Evolutionary conservation across 768 basidiomycete genomes (phyloP), one percentile per base, ranked within the genome.

Genomic region (Xerocomellus chrysenteron): DNA sequence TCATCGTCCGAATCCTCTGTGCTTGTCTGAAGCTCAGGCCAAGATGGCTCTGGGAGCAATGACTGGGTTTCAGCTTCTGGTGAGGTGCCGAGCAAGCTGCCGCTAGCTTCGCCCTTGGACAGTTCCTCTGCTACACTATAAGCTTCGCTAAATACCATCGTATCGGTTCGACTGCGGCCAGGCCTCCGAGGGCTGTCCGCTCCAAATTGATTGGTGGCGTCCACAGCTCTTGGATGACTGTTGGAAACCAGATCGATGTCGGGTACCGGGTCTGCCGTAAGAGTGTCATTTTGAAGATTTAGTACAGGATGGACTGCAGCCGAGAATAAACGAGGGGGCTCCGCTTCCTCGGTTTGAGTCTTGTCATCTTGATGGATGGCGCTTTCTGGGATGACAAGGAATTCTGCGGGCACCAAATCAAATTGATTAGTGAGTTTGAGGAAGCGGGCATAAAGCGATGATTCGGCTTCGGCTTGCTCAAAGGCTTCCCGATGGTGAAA

Each of bases 401-500:
- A 92, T 54, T 92, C 91, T 24, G 80, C 65, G 0, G 90, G 89
- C 0, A 96, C 92, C 44, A 97, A 78, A 57, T 88, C 85, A 74
- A 89, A 95, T 67, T 84, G 84, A 57, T 81, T 78, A 9, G 89
- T 88, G 55, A 96, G 82, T 12, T 87, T 87, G 54, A 94, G 81
- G 77, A 96, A 96, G 64, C 94, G 88, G 36, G 88, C 87, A 67
- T 96, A 95, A 3, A 97, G 78, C 0, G 90, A 90, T 8, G 89
- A 92, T 73, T 97, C 94, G 7, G 86, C 91, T 74, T 95, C 93
- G 32, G 88, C 88, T 68, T 92, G 89, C 62, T 92, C 88, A 69
- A 96, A 96, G 1, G 85, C 84, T 68, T 94, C 94, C 60, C 92
- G 87, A 72, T 96, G 94, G 69, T 94, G 92, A 75, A 88, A 95